These are phyloP conservation scores for Russula griseocarnosa DNA, from an alignment of 768 basidiomycete species.

Conservation along the genomic window DNA sequence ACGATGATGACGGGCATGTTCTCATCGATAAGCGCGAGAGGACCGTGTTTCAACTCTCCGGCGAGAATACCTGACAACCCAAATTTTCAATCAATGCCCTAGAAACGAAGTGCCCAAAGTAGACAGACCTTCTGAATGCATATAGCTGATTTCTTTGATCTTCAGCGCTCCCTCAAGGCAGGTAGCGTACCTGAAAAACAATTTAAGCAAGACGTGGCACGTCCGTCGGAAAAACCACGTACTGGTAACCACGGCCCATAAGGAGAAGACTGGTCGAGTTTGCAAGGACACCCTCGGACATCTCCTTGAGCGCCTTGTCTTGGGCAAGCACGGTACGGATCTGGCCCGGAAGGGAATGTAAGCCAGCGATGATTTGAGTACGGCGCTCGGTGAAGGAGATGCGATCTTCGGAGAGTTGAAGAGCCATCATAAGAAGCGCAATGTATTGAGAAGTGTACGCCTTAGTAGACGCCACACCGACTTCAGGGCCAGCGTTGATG, in stretches of 20 bases:
- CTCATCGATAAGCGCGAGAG: constrained; percentile 95
- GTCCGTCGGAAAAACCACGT: constrained; percentile 32
- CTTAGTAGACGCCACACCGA: constrained; percentile 99
- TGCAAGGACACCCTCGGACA: constrained; percentile 72
- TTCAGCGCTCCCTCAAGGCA: constrained; percentile 98
- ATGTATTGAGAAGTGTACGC: constrained; percentile 99
- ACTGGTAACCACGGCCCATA: constrained; percentile 99
- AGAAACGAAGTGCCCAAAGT: background rate
- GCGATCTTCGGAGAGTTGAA: constrained; percentile 95
- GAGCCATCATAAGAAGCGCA: constrained; percentile 96
- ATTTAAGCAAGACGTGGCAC: background rate
- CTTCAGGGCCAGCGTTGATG: constrained; percentile 98
- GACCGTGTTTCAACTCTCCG: constrained; percentile 98
- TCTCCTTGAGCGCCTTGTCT: constrained; percentile 71
- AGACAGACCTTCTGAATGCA: constrained; percentile 66
- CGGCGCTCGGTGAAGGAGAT: constrained; percentile 89
- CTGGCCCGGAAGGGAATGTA: constrained; percentile 84
- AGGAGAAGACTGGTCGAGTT: constrained; percentile 85
- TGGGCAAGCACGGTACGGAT: constrained; percentile 83
- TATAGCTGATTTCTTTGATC: constrained; percentile 99
- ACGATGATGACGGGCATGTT: constrained; percentile 99
- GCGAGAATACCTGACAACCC: constrained; percentile 77
- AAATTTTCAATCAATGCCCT: constrained; percentile 11
- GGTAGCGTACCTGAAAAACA: constrained; percentile 68
- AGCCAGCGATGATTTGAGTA: constrained; percentile 87